Base-by-base conservation (phyloP, 2,329 filamentous ascomycete genomes). In the Myriosclerotinia curreyana region DNA sequence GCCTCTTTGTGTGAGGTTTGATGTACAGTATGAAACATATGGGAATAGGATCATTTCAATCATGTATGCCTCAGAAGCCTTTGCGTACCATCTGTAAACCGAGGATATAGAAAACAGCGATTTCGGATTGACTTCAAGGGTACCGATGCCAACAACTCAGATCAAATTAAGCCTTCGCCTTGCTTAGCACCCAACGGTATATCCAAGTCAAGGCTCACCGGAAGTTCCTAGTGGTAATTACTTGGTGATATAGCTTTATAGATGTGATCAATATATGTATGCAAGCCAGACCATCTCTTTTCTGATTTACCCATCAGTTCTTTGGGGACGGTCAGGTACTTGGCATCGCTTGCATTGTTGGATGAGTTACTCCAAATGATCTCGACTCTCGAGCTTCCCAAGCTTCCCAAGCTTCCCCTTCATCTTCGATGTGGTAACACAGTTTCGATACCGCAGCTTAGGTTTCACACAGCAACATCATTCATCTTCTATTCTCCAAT, bases 211-310 rank as follows among this genome's bases (percentile, higher is more conserved):
- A 58, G 12, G 28, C 40, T 46, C 25, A n/a, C 20, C n/a, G 44
- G n/a, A 22, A 22, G 25, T 58, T 58, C 28, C 40, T 46, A 58
- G 38, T 56, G 53, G 53, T 28, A 17, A 44, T 28, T 34, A 31
- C 22, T 44, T 44, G 40, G 20, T 44, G 6, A 44, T 44, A 44
- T 44, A 7, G 25, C 3, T 31, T 5, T 34, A 6, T 44, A 34
- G 20, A 58, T 48, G 17, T 58, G 55, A 58, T 58, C 6, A 34
- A 58, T 58, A 58, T 48, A 48, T 58, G 55, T 58, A 48, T 58
- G 36, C 9, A 12, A 20, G n/a, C 42, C 55, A 58, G 28, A 36
- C 28, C 28, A 58, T 28, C 20, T 58, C 38, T 11, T n/a, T 44
- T 44, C 11, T 25, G 25, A 34, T 22, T 58, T 17, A 46, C 34